These are phyloP conservation scores for Arachnomyces sp. DNA, from an alignment of 2,329 filamentous ascomycete species.

Conservation along the genomic window DNA sequence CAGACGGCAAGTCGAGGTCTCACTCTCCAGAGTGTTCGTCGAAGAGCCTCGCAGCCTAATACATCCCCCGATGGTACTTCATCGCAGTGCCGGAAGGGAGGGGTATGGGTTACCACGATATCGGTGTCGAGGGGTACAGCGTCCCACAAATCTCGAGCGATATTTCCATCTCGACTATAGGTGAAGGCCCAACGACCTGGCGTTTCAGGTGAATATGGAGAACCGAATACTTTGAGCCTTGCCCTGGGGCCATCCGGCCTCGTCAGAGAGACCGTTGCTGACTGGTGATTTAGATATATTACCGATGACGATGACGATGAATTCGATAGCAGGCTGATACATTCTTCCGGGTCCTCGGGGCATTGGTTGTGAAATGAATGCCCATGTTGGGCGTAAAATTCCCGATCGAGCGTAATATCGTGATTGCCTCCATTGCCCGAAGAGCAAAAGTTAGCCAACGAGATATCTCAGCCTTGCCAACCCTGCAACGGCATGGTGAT, in stretches of 20 bases:
- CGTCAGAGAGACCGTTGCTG: slow-evolving; percentile 36
- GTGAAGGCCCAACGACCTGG: slow-evolving; percentile 45
- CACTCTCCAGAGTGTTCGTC: slow-evolving; percentile 36
- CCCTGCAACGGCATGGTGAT: not conserved
- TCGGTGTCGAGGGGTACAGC: slow-evolving; percentile 44
- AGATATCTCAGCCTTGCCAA: not conserved
- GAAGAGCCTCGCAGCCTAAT: slow-evolving; percentile 44
- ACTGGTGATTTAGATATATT: slow-evolving; percentile 45
- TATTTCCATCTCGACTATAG: slow-evolving; percentile 16
- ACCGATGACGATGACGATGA: slow-evolving; percentile 32
- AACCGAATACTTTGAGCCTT: slow-evolving; percentile 49
- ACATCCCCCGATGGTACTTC: slow-evolving; percentile 18
- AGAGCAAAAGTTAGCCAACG: slow-evolving; percentile 2
- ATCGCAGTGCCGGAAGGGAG: slow-evolving; percentile 44
- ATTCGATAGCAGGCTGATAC: slow-evolving; percentile 33
- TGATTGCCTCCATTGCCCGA: slow-evolving; percentile 43
- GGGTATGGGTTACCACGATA: slow-evolving; percentile 50
- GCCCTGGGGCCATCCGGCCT: slow-evolving; percentile 39
- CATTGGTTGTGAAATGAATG: slow-evolving; percentile 36
- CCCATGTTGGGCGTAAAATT: slow-evolving; percentile 39
- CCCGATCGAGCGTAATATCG: slow-evolving; percentile 46
- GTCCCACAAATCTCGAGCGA: slow-evolving; percentile 40
- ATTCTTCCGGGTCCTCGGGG: slow-evolving; percentile 38
- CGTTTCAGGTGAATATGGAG: slow-evolving; percentile 43
- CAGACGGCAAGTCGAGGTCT: slow-evolving; percentile 46